A percentile compares a stretch with the other conserved stretches of the same genome.
Conservation (phyloP, 306 rosid species). For the Crotalaria pallida region DNA sequence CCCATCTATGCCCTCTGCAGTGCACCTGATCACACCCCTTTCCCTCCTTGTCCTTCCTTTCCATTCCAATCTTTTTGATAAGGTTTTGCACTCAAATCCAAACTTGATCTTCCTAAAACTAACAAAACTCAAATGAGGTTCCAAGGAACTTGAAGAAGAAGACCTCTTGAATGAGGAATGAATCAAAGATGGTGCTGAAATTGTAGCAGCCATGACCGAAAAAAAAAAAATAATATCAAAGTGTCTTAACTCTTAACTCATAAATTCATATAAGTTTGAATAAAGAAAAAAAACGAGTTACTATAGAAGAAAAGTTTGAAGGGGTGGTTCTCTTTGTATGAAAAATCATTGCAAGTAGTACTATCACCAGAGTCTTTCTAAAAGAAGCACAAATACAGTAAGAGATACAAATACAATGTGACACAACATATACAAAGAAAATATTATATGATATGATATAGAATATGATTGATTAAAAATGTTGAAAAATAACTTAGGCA, state of each 20-base stretch:
- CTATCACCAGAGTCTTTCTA: too few relatives aligned
- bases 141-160: slow-evolving; percentile 6
- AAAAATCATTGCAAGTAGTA: neutral
- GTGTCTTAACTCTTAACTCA: neutral
- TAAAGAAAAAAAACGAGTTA: neutral
- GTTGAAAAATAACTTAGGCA: too few relatives aligned
- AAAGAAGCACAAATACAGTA: too few relatives aligned
- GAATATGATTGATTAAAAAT: too few relatives aligned
- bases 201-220: slow-evolving; percentile 36
- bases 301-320: neutral
- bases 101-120: slow-evolving; percentile 23
- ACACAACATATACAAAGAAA: too few relatives aligned
- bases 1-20: slow-evolving; percentile 63
- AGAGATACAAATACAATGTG: too few relatives aligned
- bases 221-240: neutral
- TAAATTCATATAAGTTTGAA: neutral
- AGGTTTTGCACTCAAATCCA: slow-evolving; percentile 28
- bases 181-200: slow-evolving; percentile 11
- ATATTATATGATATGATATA: too few relatives aligned
- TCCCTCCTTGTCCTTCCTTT: neutral
- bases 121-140: slow-evolving; percentile 27
- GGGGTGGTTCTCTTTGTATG: neutral
- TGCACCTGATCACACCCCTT: slow-evolving; percentile 34
- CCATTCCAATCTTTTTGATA: slow-evolving; percentile 22
- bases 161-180: neutral